Percentiles rank a stretch among this genome's conserved stretches.
Evolutionary conservation across 805 yeast genomes (phyloP).

Genomic region (Teunomyces funiuensis): DNA sequence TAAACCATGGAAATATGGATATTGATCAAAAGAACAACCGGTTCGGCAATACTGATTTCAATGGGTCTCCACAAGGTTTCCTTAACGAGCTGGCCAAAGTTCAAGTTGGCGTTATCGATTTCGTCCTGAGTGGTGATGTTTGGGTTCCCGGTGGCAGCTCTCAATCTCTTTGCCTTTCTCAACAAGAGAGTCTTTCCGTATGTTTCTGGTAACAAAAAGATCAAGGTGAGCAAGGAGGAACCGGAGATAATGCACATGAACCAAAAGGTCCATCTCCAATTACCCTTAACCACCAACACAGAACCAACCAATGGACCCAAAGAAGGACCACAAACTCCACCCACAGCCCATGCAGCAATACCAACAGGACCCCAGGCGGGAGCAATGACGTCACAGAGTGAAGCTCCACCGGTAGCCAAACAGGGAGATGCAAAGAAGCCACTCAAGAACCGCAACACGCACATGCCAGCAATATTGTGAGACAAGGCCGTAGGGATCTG

Average conservation of each 20-base stretch:
- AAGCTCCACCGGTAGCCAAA: slow-evolving; percentile 59
- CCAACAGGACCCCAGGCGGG: slow-evolving; percentile 46
- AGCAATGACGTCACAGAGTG: slow-evolving; percentile 49
- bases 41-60: slow-evolving; percentile 51
- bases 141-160: slow-evolving; percentile 50
- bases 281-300: slow-evolving; percentile 42
- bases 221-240: slow-evolving; percentile 31
- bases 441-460: slow-evolving; percentile 50
- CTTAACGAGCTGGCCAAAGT: slow-evolving; percentile 18
- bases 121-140: slow-evolving; percentile 44
- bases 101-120: slow-evolving; percentile 24
- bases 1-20: slow-evolving; percentile 52
- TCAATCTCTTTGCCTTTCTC: slow-evolving; percentile 48
- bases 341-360: slow-evolving; percentile 52
- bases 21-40: slow-evolving; percentile 55
- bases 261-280: slow-evolving; percentile 60
- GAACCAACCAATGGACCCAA: slow-evolving; percentile 60
- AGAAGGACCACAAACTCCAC: slow-evolving; percentile 55
- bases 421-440: slow-evolving; percentile 60
- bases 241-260: slow-evolving; percentile 44
- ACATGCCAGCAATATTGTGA: slow-evolving; percentile 49
- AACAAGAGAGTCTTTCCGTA: slow-evolving; percentile 43
- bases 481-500: slow-evolving; percentile 59
- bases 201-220: slow-evolving; percentile 48
- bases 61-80: slow-evolving; percentile 49